Evolutionary conservation across 306 rosid genomes (phyloP).

Genomic region (Cicer yamashitae): DNA sequence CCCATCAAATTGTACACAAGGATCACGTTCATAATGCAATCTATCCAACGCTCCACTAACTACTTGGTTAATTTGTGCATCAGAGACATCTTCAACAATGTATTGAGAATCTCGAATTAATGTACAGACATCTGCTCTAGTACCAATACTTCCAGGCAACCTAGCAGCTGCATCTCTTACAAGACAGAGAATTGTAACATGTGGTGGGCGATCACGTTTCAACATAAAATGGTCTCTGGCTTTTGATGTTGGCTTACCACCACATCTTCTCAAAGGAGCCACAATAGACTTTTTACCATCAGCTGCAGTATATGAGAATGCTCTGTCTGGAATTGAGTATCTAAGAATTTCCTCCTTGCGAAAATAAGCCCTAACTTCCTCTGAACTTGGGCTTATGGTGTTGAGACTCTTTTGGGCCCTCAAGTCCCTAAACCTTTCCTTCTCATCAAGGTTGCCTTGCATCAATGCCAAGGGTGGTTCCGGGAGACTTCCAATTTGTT

Average conservation of each 20-base stretch:
- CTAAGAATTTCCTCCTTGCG: conserved; percentile 95
- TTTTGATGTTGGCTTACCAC: conserved; percentile 99
- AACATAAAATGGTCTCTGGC: conserved; percentile 99
- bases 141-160: conserved; percentile 98
- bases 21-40: conserved; percentile 98
- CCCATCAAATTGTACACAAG: conserved; percentile 96
- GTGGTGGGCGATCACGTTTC: conserved; percentile 98
- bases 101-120: conserved; percentile 97
- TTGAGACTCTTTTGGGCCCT: conserved; percentile 99
- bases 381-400: conserved; percentile 90
- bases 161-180: conserved; percentile 99
- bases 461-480: conserved; percentile 87
- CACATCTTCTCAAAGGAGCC: conserved; percentile 98
- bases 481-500: conserved; percentile 98
- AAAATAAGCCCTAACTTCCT: conserved; percentile 88
- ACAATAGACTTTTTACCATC: conserved; percentile 98
- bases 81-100: conserved; percentile 96
- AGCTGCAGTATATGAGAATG: conserved; percentile 94
- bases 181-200: conserved; percentile 97
- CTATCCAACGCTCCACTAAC: conserved; percentile 99
- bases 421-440: conserved; percentile 93
- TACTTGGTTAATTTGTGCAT: conserved; percentile 95
- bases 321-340: conserved; percentile 99
- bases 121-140: conserved; percentile 98
- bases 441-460: conserved; percentile 96